phyloP scores from a whole-genome alignment of 2,329 filamentous ascomycete genomes.

The Alternaria dauci region DNA sequence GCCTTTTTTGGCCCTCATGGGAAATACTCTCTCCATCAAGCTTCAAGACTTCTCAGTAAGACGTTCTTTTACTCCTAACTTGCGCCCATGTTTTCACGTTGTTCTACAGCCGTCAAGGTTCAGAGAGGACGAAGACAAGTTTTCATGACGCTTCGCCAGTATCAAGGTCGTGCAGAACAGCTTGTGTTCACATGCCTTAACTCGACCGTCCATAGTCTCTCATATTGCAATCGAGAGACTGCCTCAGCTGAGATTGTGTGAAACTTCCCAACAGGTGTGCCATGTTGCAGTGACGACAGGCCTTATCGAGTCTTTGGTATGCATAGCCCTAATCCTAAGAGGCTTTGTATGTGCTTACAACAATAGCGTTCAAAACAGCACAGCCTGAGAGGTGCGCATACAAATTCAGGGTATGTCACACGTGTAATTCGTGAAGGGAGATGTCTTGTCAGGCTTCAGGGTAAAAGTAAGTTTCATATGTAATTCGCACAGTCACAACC shows the following conservation, averaged over 20 bases:
- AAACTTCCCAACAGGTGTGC: neutral
- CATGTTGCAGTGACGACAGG: neutral
- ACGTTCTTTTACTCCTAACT: neutral
- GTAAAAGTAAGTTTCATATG: too few relatives aligned
- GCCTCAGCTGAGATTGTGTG: neutral
- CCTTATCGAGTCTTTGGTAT: neutral
- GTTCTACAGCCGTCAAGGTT: neutral
- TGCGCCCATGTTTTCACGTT: neutral
- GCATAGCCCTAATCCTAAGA: neutral
- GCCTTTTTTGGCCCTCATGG: neutral
- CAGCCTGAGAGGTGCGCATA: neutral
- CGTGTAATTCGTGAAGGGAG: too few relatives aligned
- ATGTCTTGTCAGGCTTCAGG: too few relatives aligned
- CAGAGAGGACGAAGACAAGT: neutral
- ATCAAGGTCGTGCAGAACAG: neutral
- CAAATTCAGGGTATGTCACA: neutral
- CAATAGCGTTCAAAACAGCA: neutral
- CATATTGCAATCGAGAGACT: neutral
- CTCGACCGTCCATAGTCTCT: neutral
- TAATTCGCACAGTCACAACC: neutral
- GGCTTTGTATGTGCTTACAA: neutral
- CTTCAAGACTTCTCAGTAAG: neutral
- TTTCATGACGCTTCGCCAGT: neutral
- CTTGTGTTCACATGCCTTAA: neutral
- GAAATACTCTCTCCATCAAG: neutral